A percentile compares a stretch with the other conserved stretches of the same genome.
Conservation (phyloP, 345 rosid genomes). For the Psidium guajava region DNA sequence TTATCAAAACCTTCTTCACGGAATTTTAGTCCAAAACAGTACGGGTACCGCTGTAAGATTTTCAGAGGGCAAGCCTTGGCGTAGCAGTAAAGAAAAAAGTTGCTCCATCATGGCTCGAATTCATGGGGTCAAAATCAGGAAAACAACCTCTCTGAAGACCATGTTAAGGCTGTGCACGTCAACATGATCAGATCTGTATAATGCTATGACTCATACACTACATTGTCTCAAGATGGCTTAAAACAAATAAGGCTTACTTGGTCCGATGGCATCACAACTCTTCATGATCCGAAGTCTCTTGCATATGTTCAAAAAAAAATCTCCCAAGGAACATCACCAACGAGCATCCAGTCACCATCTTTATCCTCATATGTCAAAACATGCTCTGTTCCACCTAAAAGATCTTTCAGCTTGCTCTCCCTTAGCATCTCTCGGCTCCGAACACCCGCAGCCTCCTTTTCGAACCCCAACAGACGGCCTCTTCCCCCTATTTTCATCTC, state of each 20-base stretch:
- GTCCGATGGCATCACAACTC: conserved; percentile 64
- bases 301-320: conserved; percentile 46
- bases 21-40: neutral
- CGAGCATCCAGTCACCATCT: conserved; percentile 77
- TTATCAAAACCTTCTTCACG: neutral
- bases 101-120: too few species aligned
- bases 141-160: too few species aligned
- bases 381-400: conserved; percentile 49
- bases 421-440: conserved; percentile 36
- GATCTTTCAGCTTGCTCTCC: conserved; percentile 48
- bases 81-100: too few species aligned
- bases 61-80: too few species aligned
- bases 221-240: too few species aligned
- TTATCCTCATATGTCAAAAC: conserved; percentile 58
- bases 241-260: conserved; percentile 23
- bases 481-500: too few species aligned
- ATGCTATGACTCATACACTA: too few species aligned
- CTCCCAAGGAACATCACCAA: conserved; percentile 78
- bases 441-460: too few species aligned
- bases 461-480: too few species aligned
- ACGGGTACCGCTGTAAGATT: neutral
- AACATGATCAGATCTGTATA: too few species aligned
- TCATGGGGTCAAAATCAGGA: too few species aligned
- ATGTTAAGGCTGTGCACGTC: too few species aligned
- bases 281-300: conserved; percentile 63